Conservation (phyloP, 176 grass and related monocot species). For the Saccharum spontaneum region DNA sequence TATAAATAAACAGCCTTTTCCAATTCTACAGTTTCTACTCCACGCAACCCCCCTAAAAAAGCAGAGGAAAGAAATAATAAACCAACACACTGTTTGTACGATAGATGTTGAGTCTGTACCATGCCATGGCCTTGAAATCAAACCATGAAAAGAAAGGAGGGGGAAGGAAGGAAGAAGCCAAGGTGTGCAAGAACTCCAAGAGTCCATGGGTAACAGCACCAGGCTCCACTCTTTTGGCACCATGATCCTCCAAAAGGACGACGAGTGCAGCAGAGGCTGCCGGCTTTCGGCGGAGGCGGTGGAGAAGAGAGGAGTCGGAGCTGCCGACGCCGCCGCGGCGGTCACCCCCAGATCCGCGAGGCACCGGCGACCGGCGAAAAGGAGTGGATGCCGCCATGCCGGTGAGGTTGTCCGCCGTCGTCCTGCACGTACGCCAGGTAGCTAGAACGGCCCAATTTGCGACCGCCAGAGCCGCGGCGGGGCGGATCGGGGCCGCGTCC, state of each 20-base stretch:
- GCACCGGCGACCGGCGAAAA: too few relatives aligned
- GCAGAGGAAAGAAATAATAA: neutral
- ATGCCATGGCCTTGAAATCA: constrained; percentile 18
- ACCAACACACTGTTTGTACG: constrained; percentile 45
- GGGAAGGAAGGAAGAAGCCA: neutral
- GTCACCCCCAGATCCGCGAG: neutral
- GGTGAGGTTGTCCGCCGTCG: too few relatives aligned
- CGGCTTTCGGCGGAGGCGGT: neutral
- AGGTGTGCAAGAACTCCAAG: neutral
- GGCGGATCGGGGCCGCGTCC: neutral
- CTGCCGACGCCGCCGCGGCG: neutral
- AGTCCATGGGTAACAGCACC: neutral
- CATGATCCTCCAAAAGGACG: neutral
- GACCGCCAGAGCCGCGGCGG: neutral
- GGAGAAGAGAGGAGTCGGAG: too few relatives aligned
- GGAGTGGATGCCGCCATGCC: too few relatives aligned
- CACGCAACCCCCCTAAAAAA: constrained; percentile 21
- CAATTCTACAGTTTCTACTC: constrained; percentile 49
- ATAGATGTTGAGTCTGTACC: constrained; percentile 13
- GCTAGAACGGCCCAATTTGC: neutral
- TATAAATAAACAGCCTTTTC: constrained; percentile 36
- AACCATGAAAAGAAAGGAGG: neutral
- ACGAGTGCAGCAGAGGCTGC: neutral
- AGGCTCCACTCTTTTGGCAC: too few relatives aligned
- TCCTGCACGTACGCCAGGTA: too few relatives aligned